These are phyloP conservation scores for Ceriops decandra DNA, from an alignment of 345 rosid genomes.

Conservation along the genomic window DNA sequence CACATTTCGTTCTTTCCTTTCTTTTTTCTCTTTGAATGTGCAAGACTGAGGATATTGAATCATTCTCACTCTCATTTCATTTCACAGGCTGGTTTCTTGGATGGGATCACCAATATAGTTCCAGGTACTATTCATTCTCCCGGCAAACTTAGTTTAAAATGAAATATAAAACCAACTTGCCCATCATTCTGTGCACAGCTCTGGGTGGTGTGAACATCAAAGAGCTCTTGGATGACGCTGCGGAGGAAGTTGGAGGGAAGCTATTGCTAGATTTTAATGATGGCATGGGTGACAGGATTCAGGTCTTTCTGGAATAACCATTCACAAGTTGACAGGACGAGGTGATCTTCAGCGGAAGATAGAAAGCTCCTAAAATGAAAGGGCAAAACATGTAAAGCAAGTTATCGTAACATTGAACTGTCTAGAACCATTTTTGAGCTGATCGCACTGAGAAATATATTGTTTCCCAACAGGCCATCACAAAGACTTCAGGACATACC, in stretches of 20 bases:
- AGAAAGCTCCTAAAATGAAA: not conserved
- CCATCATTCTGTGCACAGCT: constrained; percentile 36
- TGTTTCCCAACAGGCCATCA: too few species aligned
- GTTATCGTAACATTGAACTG: not conserved
- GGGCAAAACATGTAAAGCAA: too few species aligned
- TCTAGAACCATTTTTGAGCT: too few species aligned
- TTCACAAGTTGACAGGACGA: not conserved
- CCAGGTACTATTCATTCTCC: constrained; percentile 52
- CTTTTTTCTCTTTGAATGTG: too few species aligned
- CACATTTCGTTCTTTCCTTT: too few species aligned
- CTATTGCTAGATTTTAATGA: constrained; percentile 69
- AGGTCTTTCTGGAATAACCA: constrained; percentile 67
- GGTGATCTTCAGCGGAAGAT: not conserved
- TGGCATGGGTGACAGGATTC: constrained; percentile 81
- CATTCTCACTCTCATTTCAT: not conserved
- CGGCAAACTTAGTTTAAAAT: not conserved
- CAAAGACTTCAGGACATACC: too few species aligned
- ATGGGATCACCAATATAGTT: constrained; percentile 80
- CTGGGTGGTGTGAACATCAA: constrained; percentile 82
- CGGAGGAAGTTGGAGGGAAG: constrained; percentile 79
- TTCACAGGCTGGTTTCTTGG: constrained; percentile 82
- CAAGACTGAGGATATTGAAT: too few species aligned
- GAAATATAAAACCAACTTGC: not conserved
- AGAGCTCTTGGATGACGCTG: constrained; percentile 66
- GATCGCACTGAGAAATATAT: too few species aligned